Evolutionary conservation across 176 grass and related monocot species (phyloP), one percentile per base, ranked within the genome.

Genomic region (Ampelocalamus luodianensis): DNA sequence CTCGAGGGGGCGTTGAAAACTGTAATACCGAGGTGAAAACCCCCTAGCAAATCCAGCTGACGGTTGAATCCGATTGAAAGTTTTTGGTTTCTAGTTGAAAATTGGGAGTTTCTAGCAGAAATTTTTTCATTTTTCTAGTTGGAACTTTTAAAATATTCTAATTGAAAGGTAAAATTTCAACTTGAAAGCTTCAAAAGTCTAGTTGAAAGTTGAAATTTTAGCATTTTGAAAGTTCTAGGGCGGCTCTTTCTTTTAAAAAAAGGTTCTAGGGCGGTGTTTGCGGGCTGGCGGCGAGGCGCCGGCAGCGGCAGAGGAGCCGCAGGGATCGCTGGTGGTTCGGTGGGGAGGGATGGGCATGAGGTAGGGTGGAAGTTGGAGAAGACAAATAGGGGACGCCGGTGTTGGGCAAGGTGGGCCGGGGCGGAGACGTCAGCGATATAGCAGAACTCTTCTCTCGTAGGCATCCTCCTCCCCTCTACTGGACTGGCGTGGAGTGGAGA

Each of bases 1-100:
- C 61, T 46, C 39, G n/a, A 46, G 26, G 38, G 64, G 63, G 11
- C 36, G 32, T 39, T 40, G 32, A n/a, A 53, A 12, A n/a, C 32
- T 11, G 58, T 20, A 60, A 26, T 26, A 59, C 29, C 20, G 64
- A 68, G 78, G 78, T 80, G 78, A 80, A 51, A 80, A 80, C 5
- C 16, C 46, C 29, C 32, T 45, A 10, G 9, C 22, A 8, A 65
- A 15, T 18, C 64, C 78, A 0, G 63, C 22, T 68, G 13, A 68
- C 49, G 17, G 63, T 4, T 32, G 77, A 80, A 40, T 22, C 32
- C 29, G 66, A 68, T 40, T 34, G 64, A 24, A 40, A 3, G 2
- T 10, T 68, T 80, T 68, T 37, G 5, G 18, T 37, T 38, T 8
- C 46, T 40, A 10, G 46, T 11, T 68, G 63, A n/a, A 80, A 68